A percentile compares a stretch with the other conserved stretches of the same genome.
Evolutionary conservation across 148 eudicot species (phyloP).

Genomic region (Nepenthes mirabilis): DNA sequence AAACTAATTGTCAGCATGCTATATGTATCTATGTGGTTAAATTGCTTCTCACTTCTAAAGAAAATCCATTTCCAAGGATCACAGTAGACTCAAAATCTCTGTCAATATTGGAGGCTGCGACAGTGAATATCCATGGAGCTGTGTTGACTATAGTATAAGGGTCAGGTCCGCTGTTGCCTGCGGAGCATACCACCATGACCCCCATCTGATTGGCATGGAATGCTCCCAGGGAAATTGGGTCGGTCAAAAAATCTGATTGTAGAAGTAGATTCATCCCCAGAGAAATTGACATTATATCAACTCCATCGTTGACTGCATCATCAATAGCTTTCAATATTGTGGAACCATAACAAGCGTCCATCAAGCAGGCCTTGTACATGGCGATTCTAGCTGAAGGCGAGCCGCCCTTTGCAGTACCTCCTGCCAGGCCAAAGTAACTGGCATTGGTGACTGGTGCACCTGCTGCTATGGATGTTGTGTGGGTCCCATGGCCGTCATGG

Average conservation of each 20-base stretch:
- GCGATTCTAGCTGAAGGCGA: constrained; percentile 51
- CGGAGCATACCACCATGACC: constrained; percentile 49
- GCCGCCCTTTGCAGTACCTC: constrained; percentile 37
- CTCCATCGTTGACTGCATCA: constrained; percentile 65
- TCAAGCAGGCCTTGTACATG: constrained; percentile 44
- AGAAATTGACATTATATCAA: constrained; percentile 56
- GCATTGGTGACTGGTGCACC: constrained; percentile 36
- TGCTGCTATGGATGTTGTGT: constrained; percentile 56
- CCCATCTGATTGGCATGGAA: constrained; percentile 64
- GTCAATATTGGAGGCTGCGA: constrained; percentile 58
- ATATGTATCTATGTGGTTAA: neutral
- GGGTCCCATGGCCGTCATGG: constrained; percentile 49
- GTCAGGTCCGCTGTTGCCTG: constrained; percentile 59
- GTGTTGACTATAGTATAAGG: constrained; percentile 32
- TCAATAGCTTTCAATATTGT: constrained; percentile 50
- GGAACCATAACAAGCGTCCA: constrained; percentile 35
- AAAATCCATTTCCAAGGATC: constrained; percentile 33
- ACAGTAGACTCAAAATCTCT: constrained; percentile 34
- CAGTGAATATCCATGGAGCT: constrained; percentile 67
- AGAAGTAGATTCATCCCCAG: constrained; percentile 36
- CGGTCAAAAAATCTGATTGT: constrained; percentile 31
- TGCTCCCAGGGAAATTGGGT: constrained; percentile 54
- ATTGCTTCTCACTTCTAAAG: constrained; percentile 23
- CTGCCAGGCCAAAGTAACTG: constrained; percentile 48
- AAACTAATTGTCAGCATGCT: neutral